Evolutionary conservation across 768 basidiomycete genomes (phyloP), one percentile per base, ranked within the genome.

Genomic region (Collybiopsis confluens): DNA sequence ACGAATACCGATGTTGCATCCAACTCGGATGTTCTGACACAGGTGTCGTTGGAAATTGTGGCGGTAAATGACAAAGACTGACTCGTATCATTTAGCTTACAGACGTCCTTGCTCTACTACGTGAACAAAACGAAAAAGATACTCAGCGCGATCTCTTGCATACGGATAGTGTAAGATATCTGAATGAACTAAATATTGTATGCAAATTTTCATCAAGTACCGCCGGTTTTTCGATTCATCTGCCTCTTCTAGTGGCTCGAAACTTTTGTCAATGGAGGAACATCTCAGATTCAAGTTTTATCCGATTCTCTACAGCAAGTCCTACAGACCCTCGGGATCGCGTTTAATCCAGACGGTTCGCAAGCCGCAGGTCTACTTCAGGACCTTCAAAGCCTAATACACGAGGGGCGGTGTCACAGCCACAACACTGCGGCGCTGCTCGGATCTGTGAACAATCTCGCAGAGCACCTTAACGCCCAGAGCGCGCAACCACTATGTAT

Each of bases 211-310:
- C n/a, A 9, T 18, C 16, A 36, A 1, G 9, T 35, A 26, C 1
- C 9, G 15, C 26, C n/a, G 10, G 16, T 23, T 4, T 24, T 48
- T 33, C 28, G 33, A 4, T 30, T 54, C 20, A 40, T 16, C 18
- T 46, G 16, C 38, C 24, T 0, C 20, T 56, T 54, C 59, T 47
- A 88, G 82, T 94, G 92, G 92, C 77, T 94, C 38, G 92, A 93
- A 59, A 72, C 82, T 2, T 92, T 92, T 64, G 88, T 92, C 36
- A 83, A 82, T 37, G 83, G 84, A 41, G 85, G 86, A n/a, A 85
- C 83, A 0, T 77, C 79, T 13, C 88, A 91, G 58, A 84, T 90
- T 21, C 80, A 86, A 60, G 69, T 72, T 33, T 72, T 91, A 13
- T 78, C 82, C 9, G 71, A 72, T 16, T 79, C 79, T 46, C 70